Evolutionary conservation across 2,329 filamentous ascomycete species (phyloP).

Genomic region (Arthroderma uncinatum): DNA sequence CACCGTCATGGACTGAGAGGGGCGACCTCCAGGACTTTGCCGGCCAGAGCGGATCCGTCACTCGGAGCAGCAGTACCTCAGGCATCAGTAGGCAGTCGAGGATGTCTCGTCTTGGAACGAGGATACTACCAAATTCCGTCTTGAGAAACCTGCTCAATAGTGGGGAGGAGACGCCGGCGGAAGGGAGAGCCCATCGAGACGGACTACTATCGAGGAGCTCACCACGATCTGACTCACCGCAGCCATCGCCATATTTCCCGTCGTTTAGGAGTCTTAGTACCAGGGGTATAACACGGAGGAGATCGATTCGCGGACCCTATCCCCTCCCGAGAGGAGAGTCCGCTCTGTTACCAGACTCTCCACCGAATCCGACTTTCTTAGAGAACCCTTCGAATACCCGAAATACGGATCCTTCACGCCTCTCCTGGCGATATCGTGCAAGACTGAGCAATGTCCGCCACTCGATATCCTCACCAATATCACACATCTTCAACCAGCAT

Average conservation of each 20-base stretch:
- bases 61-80: constrained; percentile 22
- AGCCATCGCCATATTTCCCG: constrained; percentile 29
- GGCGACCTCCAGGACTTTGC: background rate
- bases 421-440: constrained; percentile 31
- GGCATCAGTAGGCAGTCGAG: constrained; percentile 35
- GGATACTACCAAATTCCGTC: constrained; percentile 38
- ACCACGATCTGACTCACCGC: constrained; percentile 25
- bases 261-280: constrained; percentile 32
- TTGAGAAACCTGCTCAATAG: constrained; percentile 35
- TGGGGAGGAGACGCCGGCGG: constrained; percentile 36
- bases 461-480: constrained; percentile 35
- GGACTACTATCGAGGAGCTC: constrained; percentile 31
- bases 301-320: constrained; percentile 31
- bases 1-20: background rate
- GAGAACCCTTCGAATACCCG: constrained; percentile 20
- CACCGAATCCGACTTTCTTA: constrained; percentile 20
- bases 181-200: constrained; percentile 36
- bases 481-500: constrained; percentile 35
- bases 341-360: constrained; percentile 22
- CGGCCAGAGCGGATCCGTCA: background rate
- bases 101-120: constrained; percentile 39
- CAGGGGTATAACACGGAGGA: constrained; percentile 31
- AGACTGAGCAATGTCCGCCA: constrained; percentile 34
- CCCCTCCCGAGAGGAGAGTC: constrained; percentile 30
- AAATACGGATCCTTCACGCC: constrained; percentile 22